Evolutionary conservation across 441 rosid species (phyloP).

Genomic region (Biscutella laevigata): DNA sequence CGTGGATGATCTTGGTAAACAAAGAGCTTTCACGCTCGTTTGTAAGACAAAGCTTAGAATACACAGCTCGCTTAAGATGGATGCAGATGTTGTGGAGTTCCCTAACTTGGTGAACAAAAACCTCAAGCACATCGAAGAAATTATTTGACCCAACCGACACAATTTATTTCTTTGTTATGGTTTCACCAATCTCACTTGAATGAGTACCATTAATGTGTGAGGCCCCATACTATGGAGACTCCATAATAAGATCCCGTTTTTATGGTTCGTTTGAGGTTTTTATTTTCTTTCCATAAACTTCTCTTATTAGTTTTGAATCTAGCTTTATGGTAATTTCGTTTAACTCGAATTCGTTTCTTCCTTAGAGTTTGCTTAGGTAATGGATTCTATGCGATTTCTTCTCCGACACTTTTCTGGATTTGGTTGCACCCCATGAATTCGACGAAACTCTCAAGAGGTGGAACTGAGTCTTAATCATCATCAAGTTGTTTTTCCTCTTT

Average conservation of each 20-base stretch:
- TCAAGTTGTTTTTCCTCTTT: too few relatives aligned
- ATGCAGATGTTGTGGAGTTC: constrained; percentile 97
- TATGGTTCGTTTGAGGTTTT: too few relatives aligned
- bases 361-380: too few relatives aligned
- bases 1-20: constrained; percentile 84
- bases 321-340: too few relatives aligned
- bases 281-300: too few relatives aligned
- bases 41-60: constrained; percentile 86
- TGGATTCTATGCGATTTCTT: too few relatives aligned
- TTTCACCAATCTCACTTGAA: constrained; percentile 30
- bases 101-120: constrained; percentile 81
- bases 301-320: too few relatives aligned
- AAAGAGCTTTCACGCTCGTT: constrained; percentile 54
- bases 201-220: constrained; percentile 50
- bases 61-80: constrained; percentile 97
- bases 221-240: constrained; percentile 84
- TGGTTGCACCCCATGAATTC: too few relatives aligned
- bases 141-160: constrained; percentile 21
- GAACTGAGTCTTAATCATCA: too few relatives aligned
- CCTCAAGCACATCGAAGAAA: constrained; percentile 62
- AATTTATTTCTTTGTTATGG: constrained; percentile 29
- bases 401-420: too few relatives aligned
- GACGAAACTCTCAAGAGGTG: too few relatives aligned
- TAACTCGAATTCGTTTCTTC: too few relatives aligned
- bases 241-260: constrained; percentile 50